These are phyloP conservation scores for Fomitopsis pinicola DNA, from an alignment of 1,284 basidiomycete genomes.

Conservation along the genomic window DNA sequence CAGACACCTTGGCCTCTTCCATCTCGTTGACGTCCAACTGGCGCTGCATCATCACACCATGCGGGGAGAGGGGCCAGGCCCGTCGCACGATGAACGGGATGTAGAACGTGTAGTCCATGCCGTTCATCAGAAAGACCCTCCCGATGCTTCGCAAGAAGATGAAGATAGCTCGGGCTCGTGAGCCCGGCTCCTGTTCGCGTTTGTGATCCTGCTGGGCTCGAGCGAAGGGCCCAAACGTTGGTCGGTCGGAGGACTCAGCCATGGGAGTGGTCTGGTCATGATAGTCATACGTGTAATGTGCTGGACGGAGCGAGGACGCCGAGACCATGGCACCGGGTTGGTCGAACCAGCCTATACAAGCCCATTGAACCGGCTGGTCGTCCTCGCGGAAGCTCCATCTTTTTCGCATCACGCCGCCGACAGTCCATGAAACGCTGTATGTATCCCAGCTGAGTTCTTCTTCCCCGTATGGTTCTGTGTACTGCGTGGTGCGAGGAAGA, in stretches of 20 bases:
- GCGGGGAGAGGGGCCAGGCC: conserved; percentile 75
- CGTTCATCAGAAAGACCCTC: conserved; percentile 71
- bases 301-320: conserved; percentile 25
- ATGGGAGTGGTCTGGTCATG: conserved; percentile 30
- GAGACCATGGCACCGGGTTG: conserved; percentile 33
- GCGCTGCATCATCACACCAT: conserved; percentile 79
- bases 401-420: conserved; percentile 66
- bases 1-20: conserved; percentile 58
- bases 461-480: conserved; percentile 20
- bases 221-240: conserved; percentile 59
- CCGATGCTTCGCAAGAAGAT: conserved; percentile 76
- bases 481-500: conserved; percentile 1
- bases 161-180: conserved; percentile 58
- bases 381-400: conserved; percentile 75
- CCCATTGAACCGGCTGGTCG: conserved; percentile 69
- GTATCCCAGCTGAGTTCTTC: conserved; percentile 71
- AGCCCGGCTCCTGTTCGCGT: conserved; percentile 23
- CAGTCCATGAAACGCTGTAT: conserved; percentile 61
- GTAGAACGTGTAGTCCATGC: conserved; percentile 74
- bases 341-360: conserved; percentile 71
- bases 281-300: conserved; percentile 32
- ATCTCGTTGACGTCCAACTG: conserved; percentile 62
- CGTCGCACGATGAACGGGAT: conserved; percentile 77
- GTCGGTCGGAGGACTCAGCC: conserved; percentile 22
- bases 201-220: conserved; percentile 26